These are phyloP conservation scores for Hypoxylon lenormandii DNA, from an alignment of 495 filamentous ascomycete species.

Conservation along the genomic window DNA sequence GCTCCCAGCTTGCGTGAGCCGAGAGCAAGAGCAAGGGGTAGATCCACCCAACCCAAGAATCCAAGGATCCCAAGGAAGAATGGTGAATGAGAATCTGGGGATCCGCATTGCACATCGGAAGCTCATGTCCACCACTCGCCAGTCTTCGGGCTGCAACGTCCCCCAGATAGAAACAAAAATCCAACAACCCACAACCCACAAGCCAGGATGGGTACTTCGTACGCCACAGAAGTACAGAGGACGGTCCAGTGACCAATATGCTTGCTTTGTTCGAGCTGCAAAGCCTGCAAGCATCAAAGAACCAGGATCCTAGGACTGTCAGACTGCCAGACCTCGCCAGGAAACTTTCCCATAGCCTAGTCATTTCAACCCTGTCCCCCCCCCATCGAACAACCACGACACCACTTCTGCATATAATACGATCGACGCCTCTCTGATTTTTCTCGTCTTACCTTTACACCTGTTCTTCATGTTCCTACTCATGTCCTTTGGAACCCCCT, in stretches of 20 bases:
- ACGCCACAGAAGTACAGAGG: constrained; percentile 25
- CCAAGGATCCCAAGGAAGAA: constrained; percentile 23
- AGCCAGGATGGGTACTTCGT: background rate
- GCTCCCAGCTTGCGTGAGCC: background rate
- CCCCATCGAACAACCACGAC: constrained; percentile 4
- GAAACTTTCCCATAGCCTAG: constrained; percentile 12
- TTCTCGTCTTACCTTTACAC: constrained; percentile 4
- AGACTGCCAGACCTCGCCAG: too few species aligned
- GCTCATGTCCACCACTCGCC: background rate
- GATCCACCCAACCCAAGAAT: constrained; percentile 14
- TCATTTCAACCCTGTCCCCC: constrained; percentile 15
- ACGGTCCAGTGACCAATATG: constrained; percentile 41
- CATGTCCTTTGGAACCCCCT: background rate
- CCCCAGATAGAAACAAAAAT: constrained; percentile 9
- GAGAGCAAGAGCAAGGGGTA: constrained; percentile 36
- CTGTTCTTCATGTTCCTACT: constrained; percentile 15
- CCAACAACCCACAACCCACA: background rate
- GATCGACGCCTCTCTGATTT: constrained; percentile 26
- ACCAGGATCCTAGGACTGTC: constrained; percentile 1
- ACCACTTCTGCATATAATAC: constrained; percentile 41
- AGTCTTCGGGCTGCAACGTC: constrained; percentile 23
- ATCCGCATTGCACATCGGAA: constrained; percentile 29
- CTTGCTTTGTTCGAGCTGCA: constrained; percentile 46
- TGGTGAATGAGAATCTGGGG: constrained; percentile 14
- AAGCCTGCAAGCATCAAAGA: constrained; percentile 39